Conservation (phyloP, 1,284 basidiomycete species). For the Trametes versicolor region DNA sequence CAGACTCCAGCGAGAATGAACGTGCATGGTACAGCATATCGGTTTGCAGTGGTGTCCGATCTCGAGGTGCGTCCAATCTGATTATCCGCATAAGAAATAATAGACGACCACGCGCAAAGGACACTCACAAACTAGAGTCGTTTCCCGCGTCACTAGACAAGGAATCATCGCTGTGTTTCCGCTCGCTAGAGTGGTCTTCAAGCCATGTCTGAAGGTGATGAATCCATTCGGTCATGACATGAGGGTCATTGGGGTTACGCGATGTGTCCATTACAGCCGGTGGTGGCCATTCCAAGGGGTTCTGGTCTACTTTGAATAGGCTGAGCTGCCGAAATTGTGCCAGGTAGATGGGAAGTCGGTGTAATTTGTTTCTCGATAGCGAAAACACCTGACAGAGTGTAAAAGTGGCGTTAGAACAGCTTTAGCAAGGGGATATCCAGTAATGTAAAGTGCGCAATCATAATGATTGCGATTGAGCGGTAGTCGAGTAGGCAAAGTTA, state of each 20-base stretch:
- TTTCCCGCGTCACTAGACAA: slow-evolving; percentile 30
- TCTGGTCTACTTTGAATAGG: slow-evolving; percentile 89
- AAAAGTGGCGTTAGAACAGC: neutral
- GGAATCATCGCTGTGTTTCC: slow-evolving; percentile 46
- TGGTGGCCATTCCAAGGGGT: slow-evolving; percentile 94
- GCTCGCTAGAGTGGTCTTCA: slow-evolving; percentile 54
- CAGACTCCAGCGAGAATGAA: slow-evolving; percentile 72
- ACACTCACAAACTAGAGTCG: slow-evolving; percentile 30
- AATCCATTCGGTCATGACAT: slow-evolving; percentile 78
- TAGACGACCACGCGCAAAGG: no score
- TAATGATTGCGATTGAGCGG: neutral
- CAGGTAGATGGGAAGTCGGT: slow-evolving; percentile 83
- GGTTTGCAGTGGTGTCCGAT: slow-evolving; percentile 26
- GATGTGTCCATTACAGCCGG: slow-evolving; percentile 58
- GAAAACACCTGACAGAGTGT: slow-evolving; percentile 77
- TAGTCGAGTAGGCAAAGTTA: neutral
- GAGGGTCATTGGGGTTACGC: slow-evolving; percentile 54
- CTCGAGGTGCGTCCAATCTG: slow-evolving; percentile 26
- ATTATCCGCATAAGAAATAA: neutral
- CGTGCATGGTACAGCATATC: slow-evolving; percentile 55
- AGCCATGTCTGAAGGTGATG: slow-evolving; percentile 80
- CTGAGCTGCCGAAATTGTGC: slow-evolving; percentile 78
- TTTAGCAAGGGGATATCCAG: neutral
- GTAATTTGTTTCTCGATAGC: slow-evolving; percentile 87
- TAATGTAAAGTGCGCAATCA: neutral